Conservation (phyloP, 805 yeast genomes). For the Komagataella phaffii region DNA sequence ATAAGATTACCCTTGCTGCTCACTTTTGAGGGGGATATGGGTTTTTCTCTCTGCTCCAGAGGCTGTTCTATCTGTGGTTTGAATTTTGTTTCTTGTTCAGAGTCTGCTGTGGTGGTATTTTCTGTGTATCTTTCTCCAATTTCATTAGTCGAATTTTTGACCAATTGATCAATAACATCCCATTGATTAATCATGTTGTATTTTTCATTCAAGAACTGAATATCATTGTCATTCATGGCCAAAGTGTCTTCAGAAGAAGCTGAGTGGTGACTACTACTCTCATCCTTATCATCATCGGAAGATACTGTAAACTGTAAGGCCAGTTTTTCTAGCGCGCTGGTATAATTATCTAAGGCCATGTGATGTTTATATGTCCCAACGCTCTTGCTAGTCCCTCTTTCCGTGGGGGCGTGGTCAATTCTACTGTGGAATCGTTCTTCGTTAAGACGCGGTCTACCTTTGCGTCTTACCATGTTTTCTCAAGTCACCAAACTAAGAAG, state of each 20-base stretch:
- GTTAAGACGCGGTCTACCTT: neutral
- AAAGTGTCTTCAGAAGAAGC: neutral
- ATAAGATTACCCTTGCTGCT: too few species aligned
- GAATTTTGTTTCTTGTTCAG: neutral
- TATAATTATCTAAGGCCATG: neutral
- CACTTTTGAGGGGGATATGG: neutral
- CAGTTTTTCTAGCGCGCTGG: neutral
- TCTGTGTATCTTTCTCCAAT: neutral
- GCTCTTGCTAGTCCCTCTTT: neutral
- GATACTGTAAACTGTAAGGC: neutral
- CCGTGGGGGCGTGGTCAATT: neutral
- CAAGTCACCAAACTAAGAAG: neutral
- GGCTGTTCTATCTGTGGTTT: neutral
- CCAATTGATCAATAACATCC: neutral
- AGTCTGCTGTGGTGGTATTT: neutral
- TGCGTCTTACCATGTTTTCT: neutral
- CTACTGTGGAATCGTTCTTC: neutral
- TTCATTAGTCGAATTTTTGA: neutral
- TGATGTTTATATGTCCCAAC: neutral
- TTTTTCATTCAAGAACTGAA: neutral
- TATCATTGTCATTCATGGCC: neutral
- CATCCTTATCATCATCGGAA: neutral
- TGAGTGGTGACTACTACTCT: neutral
- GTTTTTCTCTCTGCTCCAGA: neutral
- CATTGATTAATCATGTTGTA: neutral